Evolutionary conservation across 2,329 filamentous ascomycete species (phyloP), one percentile per base, ranked within the genome.

Genomic region (Fusarium napiforme): DNA sequence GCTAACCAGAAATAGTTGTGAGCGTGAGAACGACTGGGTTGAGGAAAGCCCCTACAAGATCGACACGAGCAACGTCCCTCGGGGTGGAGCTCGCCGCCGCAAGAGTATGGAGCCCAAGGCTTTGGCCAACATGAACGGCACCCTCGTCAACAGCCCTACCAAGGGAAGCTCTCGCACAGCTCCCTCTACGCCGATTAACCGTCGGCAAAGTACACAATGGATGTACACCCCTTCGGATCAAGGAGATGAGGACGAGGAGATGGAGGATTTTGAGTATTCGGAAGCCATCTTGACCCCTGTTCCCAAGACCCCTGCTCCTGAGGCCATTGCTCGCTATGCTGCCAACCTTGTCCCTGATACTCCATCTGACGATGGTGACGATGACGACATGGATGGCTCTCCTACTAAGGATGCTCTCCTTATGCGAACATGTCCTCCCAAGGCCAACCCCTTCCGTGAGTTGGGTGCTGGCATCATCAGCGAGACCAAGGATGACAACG

Each of bases 21-120:
- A 96, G 80, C 87, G 92, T 19, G 90, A 93, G 78, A 93, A 93
- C 71, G 85, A 89, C 79, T 95, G 93, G 93, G 85, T 95, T 6
- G 91, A 94, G 36, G 93, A 96, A 79, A 83, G 85, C 0, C 85
- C 89, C 0, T 96, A 94, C 80, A 85, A 87, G 50, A 89, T 95
- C 49, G 92, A 95, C 80, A 90, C 90, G 36, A 86, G 87, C 4
- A 83, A 90, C 47, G 83, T 93, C 39, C 92, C 93, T 23, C 91
- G 93, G 4, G 92, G 92, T 23, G 92, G 92, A 14, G 88, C 88
- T 56, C 91, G 92, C 61, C 90, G 93, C 57, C 89, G 93, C 60
- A 95, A 94, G 86, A 93, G 91, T 75, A 95, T 96, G 92, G 93
- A 95, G 80, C 93, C 93, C 18, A 90, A 88, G 74, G 88, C 90